Evolutionary conservation across 2,329 filamentous ascomycete genomes (phyloP), one percentile per base, ranked within the genome.

Genomic region (Claviceps sp.): DNA sequence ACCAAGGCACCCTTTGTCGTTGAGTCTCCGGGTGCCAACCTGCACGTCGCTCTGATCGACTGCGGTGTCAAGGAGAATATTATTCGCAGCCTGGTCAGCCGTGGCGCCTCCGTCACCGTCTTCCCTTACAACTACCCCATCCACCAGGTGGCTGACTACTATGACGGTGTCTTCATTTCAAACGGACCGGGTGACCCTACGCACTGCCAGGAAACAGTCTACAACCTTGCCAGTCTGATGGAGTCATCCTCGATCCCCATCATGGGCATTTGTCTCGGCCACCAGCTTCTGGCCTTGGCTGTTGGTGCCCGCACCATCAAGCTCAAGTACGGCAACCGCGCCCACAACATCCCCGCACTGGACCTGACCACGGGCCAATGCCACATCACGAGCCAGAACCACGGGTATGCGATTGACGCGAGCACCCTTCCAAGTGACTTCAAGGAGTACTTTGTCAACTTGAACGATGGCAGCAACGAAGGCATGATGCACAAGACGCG

Each of bases 41-140:
- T 88, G 67, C 93, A 98, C 72, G 82, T 98, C 60, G 93, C 91
- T 53, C 79, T 98, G 60, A 85, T 98, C 66, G 93, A 98, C 72
- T 98, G 93, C 64, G 93, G 93, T 75, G 93, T 97, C 60, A 98
- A 98, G 80, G 93, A 98, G 80, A 98, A 98, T 76, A 98, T 98
- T 62, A 83, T 98, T 54, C 88, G 93, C 64, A 94, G 87, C 68
- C 77, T 98, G 54, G 90, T 97, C 64, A 84, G 80, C 70, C 89
- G 93, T 57, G 93, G 93, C 55, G 88, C 90, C 50, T 90, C 87
- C 57, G 86, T 95, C 57, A 97, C 93, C 42, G 87, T 88, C 62
- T 94, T 98, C 76, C 93, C 93, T 54, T 96, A 86, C 72, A 83
- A 97, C 75, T 97, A 93, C 74, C 91, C 90, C 50, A 93, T 98